Base-by-base conservation (phyloP, 2,329 filamentous ascomycete genomes). In the Xylariaceae sp. region DNA sequence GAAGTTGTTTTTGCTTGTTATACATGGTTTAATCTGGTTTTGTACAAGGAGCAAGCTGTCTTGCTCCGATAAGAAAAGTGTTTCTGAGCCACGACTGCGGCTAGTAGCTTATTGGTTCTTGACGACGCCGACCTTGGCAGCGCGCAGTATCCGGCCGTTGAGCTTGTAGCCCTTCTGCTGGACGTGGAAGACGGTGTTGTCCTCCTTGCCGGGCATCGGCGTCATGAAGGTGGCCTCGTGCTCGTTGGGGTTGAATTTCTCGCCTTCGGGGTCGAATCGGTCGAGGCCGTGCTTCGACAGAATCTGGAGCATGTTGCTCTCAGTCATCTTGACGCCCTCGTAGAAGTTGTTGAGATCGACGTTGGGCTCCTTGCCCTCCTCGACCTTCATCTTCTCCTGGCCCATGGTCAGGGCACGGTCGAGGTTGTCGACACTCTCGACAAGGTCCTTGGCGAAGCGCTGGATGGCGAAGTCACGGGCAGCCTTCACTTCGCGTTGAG, bases 221-320 rank as follows among this genome's bases (percentile, higher is more conserved):
- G 90, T 86, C 87, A 95, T 92, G 78, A 97, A 97, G 18, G 90
- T 94, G 44, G 94, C 94, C 81, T 99, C 94, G 75, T 97, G 94
- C 76, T 90, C 83, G 76, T 97, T 97, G 66, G 94, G 92, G 79
- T 99, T 88, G 80, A 99, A 99, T 77, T 90, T 92, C 74, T 94
- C 88, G 68, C 86, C 83, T 65, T 85, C 78, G 15, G 94, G 93
- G 73, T 92, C 86, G 73, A 96, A 90, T 67, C 92, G 83, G 81
- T 96, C 90, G 63, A 99, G 80, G 58, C 94, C 94, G 76, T 99
- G 94, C 82, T 95, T 97, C 79, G 90, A 87, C 65, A 99, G 82
- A 15, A 93, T 96, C 72, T 81, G 81, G 80, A 97, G 87, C 71
- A 99, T 81, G 70, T 97, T 92, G 61, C 75, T 81, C 78, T 97